Conservation (phyloP, 176 grass and related monocot species). For the Ananas comosus region DNA sequence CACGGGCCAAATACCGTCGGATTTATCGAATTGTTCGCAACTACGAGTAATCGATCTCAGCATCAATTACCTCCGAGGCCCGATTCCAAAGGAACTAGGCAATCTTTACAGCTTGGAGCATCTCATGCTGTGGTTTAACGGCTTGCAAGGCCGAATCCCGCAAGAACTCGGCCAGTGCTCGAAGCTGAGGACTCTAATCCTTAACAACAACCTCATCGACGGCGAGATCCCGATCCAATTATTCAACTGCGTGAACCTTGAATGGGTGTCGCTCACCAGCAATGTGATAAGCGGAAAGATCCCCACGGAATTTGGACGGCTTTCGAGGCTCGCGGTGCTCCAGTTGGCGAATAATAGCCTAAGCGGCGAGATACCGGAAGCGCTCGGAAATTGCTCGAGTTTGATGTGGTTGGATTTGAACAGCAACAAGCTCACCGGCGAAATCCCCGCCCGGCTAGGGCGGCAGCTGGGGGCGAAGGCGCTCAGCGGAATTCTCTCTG, state of each 20-base stretch:
- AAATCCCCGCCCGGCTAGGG: constrained; percentile 61
- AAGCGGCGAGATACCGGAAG: constrained; percentile 41
- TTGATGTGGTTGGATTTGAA: constrained; percentile 93
- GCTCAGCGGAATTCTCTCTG: constrained; percentile 70
- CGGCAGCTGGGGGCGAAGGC: constrained; percentile 61
- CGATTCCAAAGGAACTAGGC: constrained; percentile 72
- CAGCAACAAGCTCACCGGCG: constrained; percentile 63
- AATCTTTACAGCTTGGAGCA: constrained; percentile 48
- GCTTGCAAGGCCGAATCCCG: constrained; percentile 54
- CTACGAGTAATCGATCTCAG: constrained; percentile 74
- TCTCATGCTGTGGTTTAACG: constrained; percentile 86
- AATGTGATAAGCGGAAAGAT: constrained; percentile 62
- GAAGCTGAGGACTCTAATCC: constrained; percentile 66
- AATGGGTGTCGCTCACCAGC: constrained; percentile 88
- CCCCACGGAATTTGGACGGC: constrained; percentile 55
- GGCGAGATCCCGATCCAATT: constrained; percentile 61
- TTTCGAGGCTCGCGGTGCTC: constrained; percentile 67
- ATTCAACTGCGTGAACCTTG: constrained; percentile 73
- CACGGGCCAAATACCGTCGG: constrained; percentile 48
- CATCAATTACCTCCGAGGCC: constrained; percentile 74
- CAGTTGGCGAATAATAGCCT: constrained; percentile 91
- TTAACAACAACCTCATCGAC: constrained; percentile 83
- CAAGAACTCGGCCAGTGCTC: constrained; percentile 62
- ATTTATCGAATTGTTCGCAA: constrained; percentile 48
- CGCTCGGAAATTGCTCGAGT: constrained; percentile 77